These are phyloP conservation scores for Psophocarpus tetragonolobus DNA, from an alignment of 306 rosid species.

Conservation along the genomic window DNA sequence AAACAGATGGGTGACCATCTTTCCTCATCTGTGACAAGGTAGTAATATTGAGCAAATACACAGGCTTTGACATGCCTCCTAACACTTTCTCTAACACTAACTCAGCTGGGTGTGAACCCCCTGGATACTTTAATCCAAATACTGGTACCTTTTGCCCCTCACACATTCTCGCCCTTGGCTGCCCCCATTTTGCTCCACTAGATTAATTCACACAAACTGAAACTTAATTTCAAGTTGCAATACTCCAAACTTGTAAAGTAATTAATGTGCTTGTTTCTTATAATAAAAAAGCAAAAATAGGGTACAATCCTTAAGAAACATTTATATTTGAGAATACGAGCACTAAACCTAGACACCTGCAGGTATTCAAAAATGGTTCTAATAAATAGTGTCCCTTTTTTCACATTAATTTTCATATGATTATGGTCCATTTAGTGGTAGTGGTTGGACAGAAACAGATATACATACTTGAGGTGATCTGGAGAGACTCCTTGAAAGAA, in stretches of 20 bases:
- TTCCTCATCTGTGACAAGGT: conserved; percentile 61
- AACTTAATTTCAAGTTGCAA: not conserved
- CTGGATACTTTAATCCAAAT: conserved; percentile 29
- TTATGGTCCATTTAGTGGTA: not conserved
- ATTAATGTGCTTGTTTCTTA: not conserved
- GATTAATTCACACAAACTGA: not conserved
- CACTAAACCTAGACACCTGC: too few species aligned
- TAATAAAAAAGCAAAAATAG: not conserved
- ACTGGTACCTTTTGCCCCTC: conserved; percentile 43
- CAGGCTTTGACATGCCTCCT: conserved; percentile 41
- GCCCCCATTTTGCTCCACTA: conserved; percentile 60
- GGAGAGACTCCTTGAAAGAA: conserved; percentile 90
- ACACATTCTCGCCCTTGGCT: conserved; percentile 38
- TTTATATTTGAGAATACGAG: too few species aligned
- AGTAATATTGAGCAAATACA: conserved; percentile 56
- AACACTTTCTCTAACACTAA: conserved; percentile 53
- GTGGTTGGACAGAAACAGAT: not conserved
- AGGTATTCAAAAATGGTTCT: not conserved
- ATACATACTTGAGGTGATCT: conserved; percentile 57
- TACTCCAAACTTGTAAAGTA: not conserved
- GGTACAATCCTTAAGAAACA: not conserved
- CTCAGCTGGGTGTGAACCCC: conserved; percentile 61
- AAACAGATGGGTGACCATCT: conserved; percentile 79
- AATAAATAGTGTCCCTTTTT: not conserved
- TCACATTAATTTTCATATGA: not conserved